Evolutionary conservation across 305 asterid genomes (phyloP), one percentile per base, ranked within the genome.

Genomic region (Striga hermonthica): DNA sequence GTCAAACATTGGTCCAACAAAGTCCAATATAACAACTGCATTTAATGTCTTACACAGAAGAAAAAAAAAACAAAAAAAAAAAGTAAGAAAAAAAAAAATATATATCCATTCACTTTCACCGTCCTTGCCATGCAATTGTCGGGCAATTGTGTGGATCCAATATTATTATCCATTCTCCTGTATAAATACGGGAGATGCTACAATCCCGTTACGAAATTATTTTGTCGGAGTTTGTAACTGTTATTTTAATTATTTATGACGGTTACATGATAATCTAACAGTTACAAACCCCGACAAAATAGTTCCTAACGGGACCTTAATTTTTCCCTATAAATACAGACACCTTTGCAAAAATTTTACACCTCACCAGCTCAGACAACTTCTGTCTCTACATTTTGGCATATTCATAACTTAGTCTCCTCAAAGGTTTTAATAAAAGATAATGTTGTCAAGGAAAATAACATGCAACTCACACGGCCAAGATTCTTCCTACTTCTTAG

Each of bases 401-500:
- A 47, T 5, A 14, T 50, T n/a, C 3, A 4, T 9, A 0, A 8
- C 15, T 15, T 9, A 38, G 10, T 54, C 4, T 57, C 12, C 60
- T 62, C 41, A 64, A 74, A 64, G 65, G 45, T 72, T 44, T 48
- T 40, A 5, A 12, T 1, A 37, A 14, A 16, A 22, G 6, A 60
- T 56, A 71, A 84, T 84, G 96, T 64, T 90, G 85, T 90, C 97
- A 41, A 81, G 53, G 73, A 90, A 80, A 79, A 93, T 84, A 47
- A 81, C 76, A 39, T 85, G 89, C 80, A 77, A 76, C 52, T 80
- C 95, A 12, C 84, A 85, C 41, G 97, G 95, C 0, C 84, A 90
- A 74, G 84, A 87, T 67, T 90, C 97, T 54, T 85, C 84, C 16
- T 90, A 87, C 81, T 90, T 85, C 72, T 13, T 77, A 47, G 97